A percentile compares a stretch with the other conserved stretches of the same genome.
Evolutionary conservation across 2,329 filamentous ascomycete genomes (phyloP).

Genomic region (Arthrobotrys pseudoclavata): DNA sequence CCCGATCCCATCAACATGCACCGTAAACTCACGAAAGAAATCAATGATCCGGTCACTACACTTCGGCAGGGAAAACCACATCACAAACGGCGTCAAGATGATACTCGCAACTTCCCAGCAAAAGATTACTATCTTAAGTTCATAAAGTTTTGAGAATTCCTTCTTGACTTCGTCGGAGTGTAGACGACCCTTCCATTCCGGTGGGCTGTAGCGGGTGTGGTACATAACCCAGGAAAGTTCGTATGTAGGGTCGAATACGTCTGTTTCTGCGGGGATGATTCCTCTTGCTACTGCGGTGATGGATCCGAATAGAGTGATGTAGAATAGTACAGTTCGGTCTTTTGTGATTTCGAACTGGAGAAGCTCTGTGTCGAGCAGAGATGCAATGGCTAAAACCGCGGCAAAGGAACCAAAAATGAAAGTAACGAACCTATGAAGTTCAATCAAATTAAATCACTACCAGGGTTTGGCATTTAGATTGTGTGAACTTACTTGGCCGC

Average conservation of each 20-base stretch:
- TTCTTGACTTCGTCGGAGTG: constrained; percentile 89
- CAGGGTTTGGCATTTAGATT: background rate
- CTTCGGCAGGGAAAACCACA: constrained; percentile 86
- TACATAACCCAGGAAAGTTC: constrained; percentile 89
- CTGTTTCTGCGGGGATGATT: constrained; percentile 86
- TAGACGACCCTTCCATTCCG: constrained; percentile 88
- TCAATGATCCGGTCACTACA: constrained; percentile 94
- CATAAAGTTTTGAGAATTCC: constrained; percentile 91
- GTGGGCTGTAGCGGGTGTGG: constrained; percentile 91
- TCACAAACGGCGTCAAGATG: constrained; percentile 87
- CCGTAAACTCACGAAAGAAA: constrained; percentile 97
- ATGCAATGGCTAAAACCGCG: constrained; percentile 84
- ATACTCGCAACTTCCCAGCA: constrained; percentile 93
- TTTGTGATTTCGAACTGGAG: constrained; percentile 94
- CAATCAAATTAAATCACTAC: background rate
- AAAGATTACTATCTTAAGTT: constrained; percentile 92
- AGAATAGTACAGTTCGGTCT: constrained; percentile 90
- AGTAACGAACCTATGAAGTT: constrained; percentile 75
- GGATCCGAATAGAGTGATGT: constrained; percentile 83
- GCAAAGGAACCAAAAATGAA: constrained; percentile 89
- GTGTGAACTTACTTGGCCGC: constrained; percentile 70
- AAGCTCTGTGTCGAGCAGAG: constrained; percentile 88
- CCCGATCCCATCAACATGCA: constrained; percentile 95
- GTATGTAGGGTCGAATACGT: constrained; percentile 91
- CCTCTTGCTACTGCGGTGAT: constrained; percentile 87